A percentile compares a stretch with the other conserved stretches of the same genome.
phyloP scores from a whole-genome alignment of 73 alveolate species.

The Uronychia setigera region DNA sequence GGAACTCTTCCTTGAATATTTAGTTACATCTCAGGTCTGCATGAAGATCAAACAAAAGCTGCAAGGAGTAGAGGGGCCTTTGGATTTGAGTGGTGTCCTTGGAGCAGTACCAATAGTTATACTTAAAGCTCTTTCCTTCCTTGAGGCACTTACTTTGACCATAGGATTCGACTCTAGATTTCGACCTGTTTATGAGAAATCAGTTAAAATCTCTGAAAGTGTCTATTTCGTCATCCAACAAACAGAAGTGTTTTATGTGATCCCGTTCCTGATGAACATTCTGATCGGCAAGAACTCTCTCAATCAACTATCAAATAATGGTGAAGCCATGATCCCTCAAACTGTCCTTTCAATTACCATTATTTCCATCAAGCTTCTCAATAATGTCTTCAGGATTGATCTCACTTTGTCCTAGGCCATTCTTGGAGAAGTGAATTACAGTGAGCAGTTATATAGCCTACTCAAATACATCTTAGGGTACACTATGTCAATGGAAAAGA shows the following conservation, averaged over 20 bases:
- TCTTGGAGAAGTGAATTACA: slow-evolving; percentile 39
- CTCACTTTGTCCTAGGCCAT: slow-evolving; percentile 74
- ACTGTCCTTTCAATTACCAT: slow-evolving; percentile 77
- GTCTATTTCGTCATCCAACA: slow-evolving; percentile 79
- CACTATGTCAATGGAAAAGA: slow-evolving; percentile 56
- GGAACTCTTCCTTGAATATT: slow-evolving; percentile 86
- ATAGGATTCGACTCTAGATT: slow-evolving; percentile 74
- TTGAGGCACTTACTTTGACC: slow-evolving; percentile 83
- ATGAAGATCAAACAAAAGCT: slow-evolving; percentile 77
- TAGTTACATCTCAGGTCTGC: slow-evolving; percentile 78
- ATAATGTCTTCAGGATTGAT: slow-evolving; percentile 87
- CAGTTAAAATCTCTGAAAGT: slow-evolving; percentile 80
- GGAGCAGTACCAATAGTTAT: slow-evolving; percentile 82
- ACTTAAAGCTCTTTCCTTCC: slow-evolving; percentile 80
- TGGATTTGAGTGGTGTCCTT: slow-evolving; percentile 81
- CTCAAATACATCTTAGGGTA: slow-evolving; percentile 48
- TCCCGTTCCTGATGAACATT: slow-evolving; percentile 79
- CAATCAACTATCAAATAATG: slow-evolving; percentile 31
- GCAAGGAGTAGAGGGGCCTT: slow-evolving; percentile 77
- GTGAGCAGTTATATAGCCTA: slow-evolving; percentile 63
- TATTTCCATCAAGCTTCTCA: slow-evolving; percentile 79
- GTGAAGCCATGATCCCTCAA: slow-evolving; percentile 71
- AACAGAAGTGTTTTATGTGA: slow-evolving; percentile 82
- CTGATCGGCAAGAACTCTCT: slow-evolving; percentile 80
- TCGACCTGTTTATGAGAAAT: slow-evolving; percentile 87